Percentiles rank a stretch among this genome's conserved stretches.
Evolutionary conservation across 1,284 basidiomycete species (phyloP).

Genomic region (Ceratobasidium papillatum): DNA sequence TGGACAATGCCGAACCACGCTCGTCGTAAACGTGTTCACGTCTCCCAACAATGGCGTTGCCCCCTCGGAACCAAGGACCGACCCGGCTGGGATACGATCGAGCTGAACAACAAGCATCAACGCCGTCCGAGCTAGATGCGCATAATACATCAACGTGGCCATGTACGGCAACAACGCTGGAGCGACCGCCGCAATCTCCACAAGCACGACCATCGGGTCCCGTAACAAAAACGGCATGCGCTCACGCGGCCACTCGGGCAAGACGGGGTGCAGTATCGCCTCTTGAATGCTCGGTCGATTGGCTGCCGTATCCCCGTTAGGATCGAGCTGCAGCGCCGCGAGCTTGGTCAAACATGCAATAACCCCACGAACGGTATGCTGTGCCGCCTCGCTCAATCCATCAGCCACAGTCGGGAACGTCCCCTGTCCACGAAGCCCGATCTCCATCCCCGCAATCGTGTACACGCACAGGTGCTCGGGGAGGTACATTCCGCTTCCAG

Average conservation of each 20-base stretch:
- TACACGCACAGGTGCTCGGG: conserved; percentile 92
- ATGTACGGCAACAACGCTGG: conserved; percentile 89
- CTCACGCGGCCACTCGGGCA: conserved; percentile 87
- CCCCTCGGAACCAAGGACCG: conserved; percentile 57
- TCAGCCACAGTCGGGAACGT: conserved; percentile 66
- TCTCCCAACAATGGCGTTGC: conserved; percentile 74
- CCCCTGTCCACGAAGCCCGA: conserved; percentile 75
- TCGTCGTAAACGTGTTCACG: conserved; percentile 85
- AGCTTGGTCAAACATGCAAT: conserved; percentile 74
- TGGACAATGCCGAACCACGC: conserved; percentile 79
- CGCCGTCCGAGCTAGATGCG: conserved; percentile 83
- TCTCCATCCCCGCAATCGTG: conserved; percentile 84
- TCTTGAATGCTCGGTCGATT: conserved; percentile 62
- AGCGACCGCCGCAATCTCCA: conserved; percentile 87
- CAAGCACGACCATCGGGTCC: conserved; percentile 86
- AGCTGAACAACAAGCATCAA: conserved; percentile 82
- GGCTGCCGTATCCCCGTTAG: conserved; percentile 74
- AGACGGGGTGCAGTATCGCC: conserved; percentile 84
- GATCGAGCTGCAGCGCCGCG: conserved; percentile 70
- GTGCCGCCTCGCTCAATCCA: conserved; percentile 71
- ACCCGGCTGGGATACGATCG: conserved; percentile 60
- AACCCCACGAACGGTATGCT: conserved; percentile 70
- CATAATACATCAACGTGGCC: conserved; percentile 86
- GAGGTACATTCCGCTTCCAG: conserved; percentile 82
- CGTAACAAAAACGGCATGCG: conserved; percentile 79